Conservation (phyloP, 2,329 filamentous ascomycete species). For the Lachnum nothofagi region DNA sequence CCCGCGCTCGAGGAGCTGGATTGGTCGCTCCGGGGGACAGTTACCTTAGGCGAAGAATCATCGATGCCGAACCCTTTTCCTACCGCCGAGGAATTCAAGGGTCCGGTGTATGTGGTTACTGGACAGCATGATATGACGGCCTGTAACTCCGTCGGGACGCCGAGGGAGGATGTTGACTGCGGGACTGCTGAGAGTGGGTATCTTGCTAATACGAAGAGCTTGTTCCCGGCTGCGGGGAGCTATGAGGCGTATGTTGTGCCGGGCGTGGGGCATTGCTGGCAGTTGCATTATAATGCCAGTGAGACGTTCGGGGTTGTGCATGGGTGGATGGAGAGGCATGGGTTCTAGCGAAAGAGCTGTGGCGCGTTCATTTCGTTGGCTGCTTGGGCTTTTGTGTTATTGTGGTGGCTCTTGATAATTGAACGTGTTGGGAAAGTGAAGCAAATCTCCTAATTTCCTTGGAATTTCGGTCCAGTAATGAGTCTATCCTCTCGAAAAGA, state of each 20-base stretch:
- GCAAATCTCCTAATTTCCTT: no score
- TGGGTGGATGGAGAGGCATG: constrained; percentile 5
- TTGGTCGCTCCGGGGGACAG: background rate
- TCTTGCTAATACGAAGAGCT: background rate
- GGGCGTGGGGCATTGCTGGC: constrained; percentile 11
- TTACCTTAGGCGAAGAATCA: background rate
- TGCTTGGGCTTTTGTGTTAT: no score
- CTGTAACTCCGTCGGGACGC: constrained; percentile 2
- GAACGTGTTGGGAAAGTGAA: no score
- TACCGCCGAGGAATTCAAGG: background rate
- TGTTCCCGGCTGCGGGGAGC: constrained; percentile 3
- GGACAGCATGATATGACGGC: constrained; percentile 15
- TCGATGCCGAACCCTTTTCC: background rate
- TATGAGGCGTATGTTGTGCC: constrained; percentile 6
- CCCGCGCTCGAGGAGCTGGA: background rate
- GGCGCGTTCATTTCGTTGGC: no score
- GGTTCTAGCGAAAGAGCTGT: no score
- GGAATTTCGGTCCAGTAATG: no score
- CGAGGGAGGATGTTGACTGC: background rate
- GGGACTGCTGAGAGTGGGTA: no score
- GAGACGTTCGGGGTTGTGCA: constrained; percentile 4
- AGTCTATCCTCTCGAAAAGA: no score
- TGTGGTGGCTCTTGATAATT: no score
- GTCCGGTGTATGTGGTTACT: background rate
- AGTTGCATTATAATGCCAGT: constrained; percentile 10